phyloP scores from a whole-genome alignment of 2,329 filamentous ascomycete species.

The Ophiostoma quercus region DNA sequence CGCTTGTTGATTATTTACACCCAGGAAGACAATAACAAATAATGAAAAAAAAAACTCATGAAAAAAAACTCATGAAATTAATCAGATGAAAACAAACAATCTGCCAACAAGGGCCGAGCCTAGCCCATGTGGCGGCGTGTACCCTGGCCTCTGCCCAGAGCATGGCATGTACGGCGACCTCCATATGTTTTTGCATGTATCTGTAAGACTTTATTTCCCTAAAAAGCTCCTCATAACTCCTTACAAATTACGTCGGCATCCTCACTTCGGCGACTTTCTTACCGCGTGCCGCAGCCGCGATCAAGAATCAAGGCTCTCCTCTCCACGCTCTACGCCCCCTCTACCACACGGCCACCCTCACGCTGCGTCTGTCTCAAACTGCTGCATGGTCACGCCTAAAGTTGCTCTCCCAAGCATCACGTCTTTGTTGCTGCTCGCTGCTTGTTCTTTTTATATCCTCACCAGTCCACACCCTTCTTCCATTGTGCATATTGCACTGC shows the following conservation, averaged over 20 bases:
- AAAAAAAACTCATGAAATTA: no score
- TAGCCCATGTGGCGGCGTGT: no score
- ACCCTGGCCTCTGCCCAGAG: no score
- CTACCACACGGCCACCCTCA: not conserved
- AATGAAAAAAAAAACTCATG: not conserved
- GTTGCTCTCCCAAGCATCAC: not conserved
- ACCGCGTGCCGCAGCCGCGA: not conserved
- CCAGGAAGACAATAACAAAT: not conserved
- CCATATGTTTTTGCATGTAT: no score
- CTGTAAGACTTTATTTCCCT: no score
- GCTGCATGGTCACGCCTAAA: not conserved
- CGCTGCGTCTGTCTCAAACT: not conserved
- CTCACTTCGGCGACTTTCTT: not conserved
- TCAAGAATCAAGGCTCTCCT: not conserved
- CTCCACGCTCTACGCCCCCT: not conserved
- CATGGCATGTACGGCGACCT: no score
- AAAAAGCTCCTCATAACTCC: no score
- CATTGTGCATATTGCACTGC: not conserved
- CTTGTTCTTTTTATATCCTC: not conserved
- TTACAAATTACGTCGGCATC: not conserved
- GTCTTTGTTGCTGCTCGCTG: not conserved
- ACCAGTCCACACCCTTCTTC: not conserved
- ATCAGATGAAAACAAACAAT: no score
- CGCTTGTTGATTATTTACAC: conserved; percentile 1
- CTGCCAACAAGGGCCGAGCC: no score